Conservation (phyloP, 2,329 filamentous ascomycete genomes). For the Neopestalotiopsis clavispora region DNA sequence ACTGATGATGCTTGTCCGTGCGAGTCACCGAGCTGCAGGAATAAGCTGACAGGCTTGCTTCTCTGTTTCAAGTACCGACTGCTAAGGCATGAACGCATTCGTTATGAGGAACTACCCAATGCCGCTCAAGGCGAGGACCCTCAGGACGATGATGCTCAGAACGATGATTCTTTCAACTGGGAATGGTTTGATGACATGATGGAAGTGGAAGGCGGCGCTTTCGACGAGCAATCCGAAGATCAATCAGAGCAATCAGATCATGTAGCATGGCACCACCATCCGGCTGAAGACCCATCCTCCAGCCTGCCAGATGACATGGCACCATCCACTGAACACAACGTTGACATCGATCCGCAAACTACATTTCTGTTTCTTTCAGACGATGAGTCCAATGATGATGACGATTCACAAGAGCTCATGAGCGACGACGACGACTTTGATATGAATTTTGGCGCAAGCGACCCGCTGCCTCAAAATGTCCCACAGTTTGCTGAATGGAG, state of each 20-base stretch:
- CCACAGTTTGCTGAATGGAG: slow-evolving; percentile 44
- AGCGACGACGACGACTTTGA: not conserved
- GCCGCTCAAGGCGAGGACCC: not conserved
- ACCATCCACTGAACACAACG: not conserved
- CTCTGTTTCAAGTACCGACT: not conserved
- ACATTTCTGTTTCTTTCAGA: not conserved
- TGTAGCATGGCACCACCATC: no score
- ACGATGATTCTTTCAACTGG: not conserved
- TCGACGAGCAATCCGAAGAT: not conserved
- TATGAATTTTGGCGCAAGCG: not conserved
- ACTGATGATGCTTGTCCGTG: not conserved
- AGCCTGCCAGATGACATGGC: not conserved
- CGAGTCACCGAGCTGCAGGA: not conserved
- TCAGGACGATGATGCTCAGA: not conserved
- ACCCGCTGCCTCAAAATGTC: slow-evolving; percentile 5
- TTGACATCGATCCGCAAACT: not conserved
- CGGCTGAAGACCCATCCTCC: not conserved
- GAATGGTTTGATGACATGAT: not conserved
- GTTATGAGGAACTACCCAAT: not conserved
- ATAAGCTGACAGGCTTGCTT: not conserved
- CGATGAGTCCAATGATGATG: not conserved
- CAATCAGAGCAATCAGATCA: not conserved
- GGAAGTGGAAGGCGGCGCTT: not conserved
- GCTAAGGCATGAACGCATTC: not conserved
- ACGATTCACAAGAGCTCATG: not conserved